Percentiles rank a stretch among this genome's conserved stretches.
phyloP scores from a whole-genome alignment of 2,329 filamentous ascomycete genomes.

The Colletotrichum gigasporum region DNA sequence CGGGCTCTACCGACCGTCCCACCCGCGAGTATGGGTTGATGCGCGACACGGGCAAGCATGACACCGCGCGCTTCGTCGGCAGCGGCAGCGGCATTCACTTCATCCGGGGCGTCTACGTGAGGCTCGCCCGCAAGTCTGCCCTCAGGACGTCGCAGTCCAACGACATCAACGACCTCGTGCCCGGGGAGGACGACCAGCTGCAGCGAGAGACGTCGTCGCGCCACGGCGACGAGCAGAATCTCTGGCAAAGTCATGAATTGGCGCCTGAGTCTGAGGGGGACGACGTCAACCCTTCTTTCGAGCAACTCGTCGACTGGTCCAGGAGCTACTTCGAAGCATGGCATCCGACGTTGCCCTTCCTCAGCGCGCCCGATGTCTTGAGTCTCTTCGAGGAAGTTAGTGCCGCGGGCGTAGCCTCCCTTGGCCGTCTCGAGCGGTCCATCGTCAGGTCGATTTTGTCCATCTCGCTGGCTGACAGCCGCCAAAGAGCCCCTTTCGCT shows the following conservation, averaged over 20 bases:
- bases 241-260: slow-evolving; percentile 50
- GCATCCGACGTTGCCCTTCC: slow-evolving; percentile 66
- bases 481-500: slow-evolving; percentile 46
- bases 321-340: slow-evolving; percentile 65
- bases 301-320: slow-evolving; percentile 59
- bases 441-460: slow-evolving; percentile 61
- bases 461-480: slow-evolving; percentile 61
- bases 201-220: slow-evolving; percentile 22
- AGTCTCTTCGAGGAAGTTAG: slow-evolving; percentile 54
- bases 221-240: slow-evolving; percentile 34
- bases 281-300: slow-evolving; percentile 47
- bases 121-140: slow-evolving; percentile 47
- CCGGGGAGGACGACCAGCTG: slow-evolving; percentile 65
- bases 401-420: slow-evolving; percentile 39
- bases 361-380: slow-evolving; percentile 62
- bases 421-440: slow-evolving; percentile 47
- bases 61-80: slow-evolving; percentile 63
- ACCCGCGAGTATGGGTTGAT: slow-evolving; percentile 53
- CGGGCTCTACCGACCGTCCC: slow-evolving; percentile 36
- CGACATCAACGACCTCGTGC: slow-evolving; percentile 53
- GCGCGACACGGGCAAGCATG: slow-evolving; percentile 56
- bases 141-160: slow-evolving; percentile 17
- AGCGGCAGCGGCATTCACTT: slow-evolving; percentile 69
- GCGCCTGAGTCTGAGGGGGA: slow-evolving; percentile 12
- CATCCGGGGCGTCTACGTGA: slow-evolving; percentile 62